phyloP scores from a whole-genome alignment of 495 filamentous ascomycete genomes.

The Penicillium maclennaniae region DNA sequence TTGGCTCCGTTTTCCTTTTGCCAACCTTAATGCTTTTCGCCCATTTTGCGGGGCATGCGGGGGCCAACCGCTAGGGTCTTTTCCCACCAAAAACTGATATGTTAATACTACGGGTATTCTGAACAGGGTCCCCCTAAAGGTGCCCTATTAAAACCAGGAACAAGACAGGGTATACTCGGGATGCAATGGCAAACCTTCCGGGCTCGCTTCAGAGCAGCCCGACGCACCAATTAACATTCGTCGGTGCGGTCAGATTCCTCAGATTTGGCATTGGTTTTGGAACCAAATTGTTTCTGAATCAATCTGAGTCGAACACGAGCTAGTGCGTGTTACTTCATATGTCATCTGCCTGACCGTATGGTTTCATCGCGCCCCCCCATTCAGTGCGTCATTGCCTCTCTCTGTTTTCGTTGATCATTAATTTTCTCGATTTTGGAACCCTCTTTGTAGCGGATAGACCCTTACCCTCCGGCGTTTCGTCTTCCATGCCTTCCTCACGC shows the following conservation, averaged over 20 bases:
- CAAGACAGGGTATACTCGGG: background rate
- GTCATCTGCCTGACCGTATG: constrained; percentile 20
- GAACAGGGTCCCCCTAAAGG: too few relatives aligned
- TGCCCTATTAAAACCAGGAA: too few relatives aligned
- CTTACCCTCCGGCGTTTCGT: background rate
- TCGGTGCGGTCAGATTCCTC: background rate
- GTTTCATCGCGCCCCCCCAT: constrained; percentile 17
- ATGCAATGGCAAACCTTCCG: background rate
- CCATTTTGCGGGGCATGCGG: constrained; percentile 11
- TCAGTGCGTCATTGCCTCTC: constrained; percentile 6
- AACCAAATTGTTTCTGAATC: background rate
- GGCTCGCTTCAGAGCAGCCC: background rate
- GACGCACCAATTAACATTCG: constrained; percentile 2
- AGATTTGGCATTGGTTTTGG: background rate
- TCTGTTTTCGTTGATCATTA: background rate
- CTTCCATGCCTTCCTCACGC: background rate
- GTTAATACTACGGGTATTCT: too few relatives aligned
- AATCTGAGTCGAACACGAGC: background rate
- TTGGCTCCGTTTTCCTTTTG: background rate
- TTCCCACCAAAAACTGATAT: background rate
- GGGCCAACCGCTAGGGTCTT: background rate
- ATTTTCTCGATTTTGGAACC: background rate
- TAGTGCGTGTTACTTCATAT: constrained; percentile 21
- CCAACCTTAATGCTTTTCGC: background rate
- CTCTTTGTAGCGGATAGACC: background rate